A percentile compares a stretch with the other conserved stretches of the same genome.
Evolutionary conservation across 805 yeast genomes (phyloP).

Genomic region (Tetrapisispora fleetii): DNA sequence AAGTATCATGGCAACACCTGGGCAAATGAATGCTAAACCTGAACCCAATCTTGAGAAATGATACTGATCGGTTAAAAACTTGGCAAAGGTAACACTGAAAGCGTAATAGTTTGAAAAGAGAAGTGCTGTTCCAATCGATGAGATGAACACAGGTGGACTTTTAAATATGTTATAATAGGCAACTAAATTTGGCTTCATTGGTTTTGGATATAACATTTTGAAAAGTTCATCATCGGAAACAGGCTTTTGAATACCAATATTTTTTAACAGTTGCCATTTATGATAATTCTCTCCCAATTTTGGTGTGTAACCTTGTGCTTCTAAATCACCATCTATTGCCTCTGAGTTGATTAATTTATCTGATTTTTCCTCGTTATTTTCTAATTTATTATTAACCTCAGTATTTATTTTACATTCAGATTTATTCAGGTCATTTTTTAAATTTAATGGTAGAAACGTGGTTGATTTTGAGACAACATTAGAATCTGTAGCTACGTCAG

Average conservation of each 20-base stretch:
- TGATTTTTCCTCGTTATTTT: not conserved
- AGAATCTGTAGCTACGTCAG: not conserved
- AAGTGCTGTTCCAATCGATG: constrained; percentile 39
- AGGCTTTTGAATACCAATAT: constrained; percentile 24
- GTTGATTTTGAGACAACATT: not conserved
- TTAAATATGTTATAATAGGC: constrained; percentile 31
- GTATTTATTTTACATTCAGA: not conserved
- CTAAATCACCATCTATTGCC: not conserved
- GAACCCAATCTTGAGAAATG: constrained; percentile 29
- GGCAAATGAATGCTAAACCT: constrained; percentile 42
- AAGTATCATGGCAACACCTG: constrained; percentile 39
- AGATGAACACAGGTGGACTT: constrained; percentile 36
- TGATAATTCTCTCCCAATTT: not conserved
- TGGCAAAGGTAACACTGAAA: constrained; percentile 41
- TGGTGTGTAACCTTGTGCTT: not conserved
- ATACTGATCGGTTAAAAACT: constrained; percentile 32
- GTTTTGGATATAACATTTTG: constrained; percentile 31
- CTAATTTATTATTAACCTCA: not conserved
- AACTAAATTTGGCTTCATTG: constrained; percentile 36
- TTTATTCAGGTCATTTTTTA: constrained; percentile 14
- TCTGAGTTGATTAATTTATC: too few species aligned
- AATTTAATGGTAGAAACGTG: constrained; percentile 3
- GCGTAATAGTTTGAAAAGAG: constrained; percentile 48
- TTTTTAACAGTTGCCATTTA: constrained; percentile 11
- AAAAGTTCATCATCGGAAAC: constrained; percentile 14